Evolutionary conservation across 2,329 filamentous ascomycete genomes (phyloP).

Genomic region (Calonectria hawksworthii): DNA sequence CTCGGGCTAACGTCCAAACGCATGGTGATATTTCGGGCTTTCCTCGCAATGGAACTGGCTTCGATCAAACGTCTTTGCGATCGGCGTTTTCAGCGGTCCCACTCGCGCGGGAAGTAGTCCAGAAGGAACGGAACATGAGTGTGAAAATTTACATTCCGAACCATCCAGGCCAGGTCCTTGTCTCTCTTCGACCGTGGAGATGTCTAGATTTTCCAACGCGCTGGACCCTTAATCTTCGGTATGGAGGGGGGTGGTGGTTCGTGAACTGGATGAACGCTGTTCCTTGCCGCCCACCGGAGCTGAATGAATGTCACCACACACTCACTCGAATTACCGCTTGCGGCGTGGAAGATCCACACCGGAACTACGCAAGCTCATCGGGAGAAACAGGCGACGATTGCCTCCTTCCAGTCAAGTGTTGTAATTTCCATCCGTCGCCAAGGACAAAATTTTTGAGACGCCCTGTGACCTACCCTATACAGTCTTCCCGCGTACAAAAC

Average conservation of each 20-base stretch:
- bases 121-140: background rate
- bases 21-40: constrained; percentile 17
- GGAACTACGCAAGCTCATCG: background rate
- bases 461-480: constrained; percentile 2
- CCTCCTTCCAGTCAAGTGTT: background rate
- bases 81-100: background rate
- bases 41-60: background rate
- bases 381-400: background rate
- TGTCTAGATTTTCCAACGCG: constrained; percentile 12
- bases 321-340: background rate
- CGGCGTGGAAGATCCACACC: background rate
- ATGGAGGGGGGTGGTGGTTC: background rate
- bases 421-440: background rate
- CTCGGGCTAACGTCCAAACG: background rate
- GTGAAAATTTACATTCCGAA: background rate
- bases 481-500: background rate
- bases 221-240: background rate
- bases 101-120: background rate
- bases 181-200: no score
- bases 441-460: background rate
- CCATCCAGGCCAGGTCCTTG: background rate
- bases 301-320: background rate
- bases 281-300: background rate
- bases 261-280: background rate
- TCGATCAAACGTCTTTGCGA: background rate